Conservation (phyloP, 305 asterid species). For the Solanum hybrid region DNA sequence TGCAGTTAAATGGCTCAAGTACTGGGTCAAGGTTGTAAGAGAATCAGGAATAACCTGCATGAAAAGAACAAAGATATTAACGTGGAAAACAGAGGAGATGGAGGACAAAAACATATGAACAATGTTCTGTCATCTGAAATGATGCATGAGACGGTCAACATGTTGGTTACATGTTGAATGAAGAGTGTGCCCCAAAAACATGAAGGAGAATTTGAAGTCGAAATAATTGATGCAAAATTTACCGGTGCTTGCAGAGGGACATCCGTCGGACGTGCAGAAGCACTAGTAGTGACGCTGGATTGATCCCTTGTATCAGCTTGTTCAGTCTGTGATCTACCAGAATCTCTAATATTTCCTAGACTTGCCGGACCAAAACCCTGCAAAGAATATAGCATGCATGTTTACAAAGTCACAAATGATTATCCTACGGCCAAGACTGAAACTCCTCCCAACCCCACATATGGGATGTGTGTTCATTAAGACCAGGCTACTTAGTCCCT, state of each 20-base stretch:
- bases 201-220: neutral
- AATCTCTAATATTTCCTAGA: conserved; percentile 31
- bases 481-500: neutral
- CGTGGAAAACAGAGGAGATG: neutral
- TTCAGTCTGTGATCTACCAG: conserved; percentile 34
- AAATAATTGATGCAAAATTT: neutral
- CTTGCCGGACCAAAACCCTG: neutral
- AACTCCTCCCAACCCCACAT: neutral
- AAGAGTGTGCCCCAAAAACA: neutral
- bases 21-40: conserved; percentile 67
- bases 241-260: conserved; percentile 66
- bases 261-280: conserved; percentile 14
- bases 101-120: neutral
- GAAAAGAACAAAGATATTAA: neutral
- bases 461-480: neutral
- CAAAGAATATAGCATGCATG: neutral
- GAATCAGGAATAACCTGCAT: conserved; percentile 87
- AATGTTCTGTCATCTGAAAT: neutral
- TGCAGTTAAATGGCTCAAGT: conserved; percentile 60
- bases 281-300: conserved; percentile 7
- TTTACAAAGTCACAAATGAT: neutral
- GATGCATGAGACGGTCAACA: neutral
- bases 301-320: conserved; percentile 26
- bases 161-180: neutral
- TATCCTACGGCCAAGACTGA: neutral